Base-by-base conservation (phyloP, 768 basidiomycete species). In the Russula brevipes region DNA sequence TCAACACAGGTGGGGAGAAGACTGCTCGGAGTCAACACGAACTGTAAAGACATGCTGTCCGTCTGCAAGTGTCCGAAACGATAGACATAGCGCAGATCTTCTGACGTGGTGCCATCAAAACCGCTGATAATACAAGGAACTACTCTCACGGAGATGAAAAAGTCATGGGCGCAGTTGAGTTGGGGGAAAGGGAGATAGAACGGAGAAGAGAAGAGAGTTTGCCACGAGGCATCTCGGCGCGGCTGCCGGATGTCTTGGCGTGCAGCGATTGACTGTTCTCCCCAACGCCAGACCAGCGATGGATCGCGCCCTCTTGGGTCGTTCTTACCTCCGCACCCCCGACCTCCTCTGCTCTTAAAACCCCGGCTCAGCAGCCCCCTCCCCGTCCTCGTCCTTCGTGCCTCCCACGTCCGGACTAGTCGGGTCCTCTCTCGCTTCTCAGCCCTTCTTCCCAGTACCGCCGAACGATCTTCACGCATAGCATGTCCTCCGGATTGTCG, bases 51-150 rank as follows among this genome's bases (percentile, higher is more conserved):
- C 57, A 57, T 57, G 64, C 45, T 44, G 63, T 55, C 63, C 66
- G 63, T 65, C 66, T 68, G 66, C 57, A 59, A 50, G 59, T 57
- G 56, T 66, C 66, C 65, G 53, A 57, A 10, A 49, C 35, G 38
- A 59, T 5, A 42, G 31, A 35, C 35, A 35, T 17, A 8, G 17
- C 24, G 5, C n/a, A n/a, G 5, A 7, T 39, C 38, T 39, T 4
- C 41, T 42, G 41, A 42, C 41, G 12, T 42, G 4, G 8, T 14
- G 1, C 14, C 12, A 42, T 4, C 12, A 12, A 10, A 11, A 14
- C 41, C 16, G 41, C 11, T 42, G 38, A 6, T 11, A 39, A 39
- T 11, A 24, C 24, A 24, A 24, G 24, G 24, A 24, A 24, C 24
- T 24, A 24, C 24, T 24, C 1, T 24, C 24, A 24, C 24, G 24